phyloP scores from a whole-genome alignment of 2,329 filamentous ascomycete genomes.

The Aspergillus tubingensis region DNA sequence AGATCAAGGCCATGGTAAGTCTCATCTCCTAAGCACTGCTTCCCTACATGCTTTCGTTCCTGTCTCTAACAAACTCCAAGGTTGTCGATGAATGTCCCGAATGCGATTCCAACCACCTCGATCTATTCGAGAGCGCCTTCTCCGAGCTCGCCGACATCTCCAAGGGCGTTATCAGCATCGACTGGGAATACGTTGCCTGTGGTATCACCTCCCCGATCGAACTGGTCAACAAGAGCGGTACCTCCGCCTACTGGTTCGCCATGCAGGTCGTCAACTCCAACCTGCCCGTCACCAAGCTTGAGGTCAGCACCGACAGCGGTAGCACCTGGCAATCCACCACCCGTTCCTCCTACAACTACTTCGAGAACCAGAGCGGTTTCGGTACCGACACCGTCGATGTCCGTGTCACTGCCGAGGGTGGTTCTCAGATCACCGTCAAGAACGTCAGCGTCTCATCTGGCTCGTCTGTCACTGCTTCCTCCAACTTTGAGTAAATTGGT shows the following conservation, averaged over 20 bases:
- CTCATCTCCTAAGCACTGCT: neutral
- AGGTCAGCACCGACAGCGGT: slow-evolving; percentile 63
- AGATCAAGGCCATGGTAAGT: slow-evolving; percentile 65
- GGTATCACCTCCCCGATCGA: slow-evolving; percentile 53
- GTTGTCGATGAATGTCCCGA: slow-evolving; percentile 61
- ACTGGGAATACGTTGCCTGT: slow-evolving; percentile 55
- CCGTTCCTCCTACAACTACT: slow-evolving; percentile 62
- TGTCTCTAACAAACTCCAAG: slow-evolving; percentile 29
- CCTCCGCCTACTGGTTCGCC: slow-evolving; percentile 57
- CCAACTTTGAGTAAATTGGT: slow-evolving; percentile 21
- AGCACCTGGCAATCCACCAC: slow-evolving; percentile 60
- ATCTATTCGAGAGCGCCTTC: slow-evolving; percentile 58
- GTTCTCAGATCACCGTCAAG: slow-evolving; percentile 55
- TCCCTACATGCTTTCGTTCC: neutral
- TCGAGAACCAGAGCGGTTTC: slow-evolving; percentile 61
- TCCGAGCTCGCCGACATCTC: slow-evolving; percentile 46
- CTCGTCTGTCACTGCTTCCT: slow-evolving; percentile 22
- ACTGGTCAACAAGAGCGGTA: slow-evolving; percentile 54
- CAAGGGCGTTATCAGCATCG: slow-evolving; percentile 52
- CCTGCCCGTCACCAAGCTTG: slow-evolving; percentile 56
- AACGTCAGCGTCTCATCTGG: slow-evolving; percentile 42
- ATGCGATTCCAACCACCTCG: slow-evolving; percentile 57
- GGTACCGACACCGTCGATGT: slow-evolving; percentile 57
- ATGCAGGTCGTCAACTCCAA: slow-evolving; percentile 68
- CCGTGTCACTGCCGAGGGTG: slow-evolving; percentile 56